Percentiles rank a stretch among this genome's conserved stretches.
phyloP scores from a whole-genome alignment of 768 basidiomycete genomes.

The Lanmaoa rubissima region DNA sequence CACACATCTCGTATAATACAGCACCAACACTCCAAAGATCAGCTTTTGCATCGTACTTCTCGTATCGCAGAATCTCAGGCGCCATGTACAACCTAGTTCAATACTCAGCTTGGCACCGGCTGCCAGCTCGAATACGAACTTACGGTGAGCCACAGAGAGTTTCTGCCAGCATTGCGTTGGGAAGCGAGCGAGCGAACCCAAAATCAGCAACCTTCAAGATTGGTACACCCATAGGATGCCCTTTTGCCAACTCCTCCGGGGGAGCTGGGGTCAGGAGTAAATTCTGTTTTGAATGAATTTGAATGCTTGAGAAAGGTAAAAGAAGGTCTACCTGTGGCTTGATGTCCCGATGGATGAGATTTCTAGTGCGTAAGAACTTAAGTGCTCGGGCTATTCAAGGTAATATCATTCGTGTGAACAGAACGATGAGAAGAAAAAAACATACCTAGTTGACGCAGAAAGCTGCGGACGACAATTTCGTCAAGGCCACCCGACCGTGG shows the following conservation, averaged over 20 bases:
- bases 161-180: conserved; percentile 93
- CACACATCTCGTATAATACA: conserved; percentile 93
- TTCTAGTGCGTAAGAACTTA: conserved; percentile 84
- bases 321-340: conserved; percentile 73
- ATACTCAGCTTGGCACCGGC: neutral
- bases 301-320: neutral
- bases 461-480: conserved; percentile 87
- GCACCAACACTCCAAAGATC: conserved; percentile 99
- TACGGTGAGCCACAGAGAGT: conserved; percentile 97
- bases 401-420: neutral
- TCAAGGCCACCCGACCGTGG: conserved; percentile 88
- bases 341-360: conserved; percentile 95
- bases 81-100: conserved; percentile 89
- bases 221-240: conserved; percentile 90
- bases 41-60: conserved; percentile 97
- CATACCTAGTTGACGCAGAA: conserved; percentile 85
- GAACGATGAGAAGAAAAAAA: neutral
- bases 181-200: conserved; percentile 92
- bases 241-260: conserved; percentile 73
- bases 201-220: conserved; percentile 98
- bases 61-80: conserved; percentile 93
- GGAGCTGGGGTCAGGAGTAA: conserved; percentile 83
- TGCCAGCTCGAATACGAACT: conserved; percentile 32
- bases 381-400: conserved; percentile 75
- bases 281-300: conserved; percentile 54